Base-by-base conservation (phyloP, 2,329 filamentous ascomycete genomes). In the Phaeoacremonium minimum region DNA sequence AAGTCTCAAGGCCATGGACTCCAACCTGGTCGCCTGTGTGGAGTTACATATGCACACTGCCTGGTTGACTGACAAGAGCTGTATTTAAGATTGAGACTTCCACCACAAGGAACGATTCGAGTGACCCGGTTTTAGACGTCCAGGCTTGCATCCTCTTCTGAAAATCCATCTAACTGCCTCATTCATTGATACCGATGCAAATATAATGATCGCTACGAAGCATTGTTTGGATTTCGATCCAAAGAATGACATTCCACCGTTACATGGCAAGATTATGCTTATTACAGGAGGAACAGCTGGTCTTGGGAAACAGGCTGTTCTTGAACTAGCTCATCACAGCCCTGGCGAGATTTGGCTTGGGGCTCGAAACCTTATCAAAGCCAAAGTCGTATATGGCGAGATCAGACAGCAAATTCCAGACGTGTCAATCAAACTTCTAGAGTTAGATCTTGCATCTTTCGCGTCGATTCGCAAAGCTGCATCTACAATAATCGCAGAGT, bases 351-450 rank as follows among this genome's bases (percentile, higher is more conserved):
- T 26, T n/a, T 35, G 20, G 33, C 49, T 63, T 8, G 66, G 67
- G 3, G 66, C 57, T 3, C 59, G 70, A 11, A 53, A 71, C 42
- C 57, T 61, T 14, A 46, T 59, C 18, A 54, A 52, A 41, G 62
- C 48, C 7, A 46, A 52, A 15, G 45, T 43, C 4, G 56, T 55
- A 4, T 48, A 61, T 33, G 46, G 45, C 3, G 44, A 51, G 18
- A 41, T 57, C 9, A 15, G 15, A 15, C 28, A 17, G 8, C 26
- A 30, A 29, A 18, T 35, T n/a, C 33, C 22, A 6, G 33, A 28
- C 12, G 33, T 17, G 9, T 3, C 18, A 4, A 30, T 35, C n/a
- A 14, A 28, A 8, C 7, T 35, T 13, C 29, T 35, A 18, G 16
- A 15, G 33, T 28, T 35, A 14, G 19, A 35, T 14, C 33, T 30